These are phyloP conservation scores for Bromus sterilis DNA, from an alignment of 176 grass and related monocot genomes.

Conservation along the genomic window DNA sequence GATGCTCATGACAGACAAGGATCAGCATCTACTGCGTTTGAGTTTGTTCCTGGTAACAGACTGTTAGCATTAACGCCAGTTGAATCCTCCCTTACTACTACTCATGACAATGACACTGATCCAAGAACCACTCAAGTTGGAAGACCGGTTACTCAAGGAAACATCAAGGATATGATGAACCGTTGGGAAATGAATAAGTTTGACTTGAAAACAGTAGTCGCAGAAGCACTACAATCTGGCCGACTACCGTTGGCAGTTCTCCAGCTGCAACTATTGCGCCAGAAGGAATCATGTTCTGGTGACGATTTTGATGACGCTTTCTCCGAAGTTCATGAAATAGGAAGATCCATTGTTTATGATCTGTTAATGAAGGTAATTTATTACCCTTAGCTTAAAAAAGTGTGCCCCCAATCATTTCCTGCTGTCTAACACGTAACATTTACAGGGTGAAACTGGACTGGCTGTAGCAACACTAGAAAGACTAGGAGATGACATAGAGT, in stretches of 20 bases:
- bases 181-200: constrained; percentile 80
- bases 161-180: constrained; percentile 87
- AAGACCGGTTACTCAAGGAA: constrained; percentile 48
- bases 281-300: constrained; percentile 43
- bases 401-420: constrained; percentile 6
- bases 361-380: constrained; percentile 76
- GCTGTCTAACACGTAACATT: constrained; percentile 30
- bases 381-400: constrained; percentile 1
- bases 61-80: constrained; percentile 43
- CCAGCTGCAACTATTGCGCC: constrained; percentile 77
- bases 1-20: constrained; percentile 34
- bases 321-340: constrained; percentile 80
- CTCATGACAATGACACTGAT: constrained; percentile 17
- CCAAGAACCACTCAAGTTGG: constrained; percentile 28
- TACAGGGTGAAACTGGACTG: constrained; percentile 74
- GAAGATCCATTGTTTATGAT: constrained; percentile 87
- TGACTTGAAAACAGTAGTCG: constrained; percentile 76
- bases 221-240: constrained; percentile 78
- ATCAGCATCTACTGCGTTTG: constrained; percentile 20
- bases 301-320: constrained; percentile 62
- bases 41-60: constrained; percentile 29
- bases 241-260: constrained; percentile 94
- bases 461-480: constrained; percentile 79
- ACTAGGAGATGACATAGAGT: constrained; percentile 85
- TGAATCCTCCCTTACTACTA: constrained; percentile 41